Percentiles rank a stretch among this genome's conserved stretches.
These are phyloP conservation scores for Dryadomyces sulphureus DNA, from an alignment of 2,329 filamentous ascomycete genomes.

Conservation along the genomic window DNA sequence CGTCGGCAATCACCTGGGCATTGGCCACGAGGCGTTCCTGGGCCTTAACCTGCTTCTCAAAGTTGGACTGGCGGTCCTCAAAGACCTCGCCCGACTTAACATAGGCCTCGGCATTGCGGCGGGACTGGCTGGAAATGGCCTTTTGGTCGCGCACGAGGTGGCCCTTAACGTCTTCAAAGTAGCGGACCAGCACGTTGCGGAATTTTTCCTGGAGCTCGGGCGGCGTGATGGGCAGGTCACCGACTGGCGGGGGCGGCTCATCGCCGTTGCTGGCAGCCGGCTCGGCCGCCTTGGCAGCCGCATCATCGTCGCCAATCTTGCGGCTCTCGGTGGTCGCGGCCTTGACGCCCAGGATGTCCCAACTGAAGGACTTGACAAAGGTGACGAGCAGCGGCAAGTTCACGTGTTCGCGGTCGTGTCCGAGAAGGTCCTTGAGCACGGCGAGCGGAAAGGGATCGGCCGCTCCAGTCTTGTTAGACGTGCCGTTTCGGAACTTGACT, in stretches of 20 bases:
- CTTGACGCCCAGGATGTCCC: conserved; percentile 82
- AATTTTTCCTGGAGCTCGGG: conserved; percentile 75
- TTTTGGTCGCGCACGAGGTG: conserved; percentile 89
- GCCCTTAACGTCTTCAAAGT: conserved; percentile 83
- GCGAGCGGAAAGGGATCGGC: conserved; percentile 91
- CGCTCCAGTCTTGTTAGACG: conserved; percentile 46
- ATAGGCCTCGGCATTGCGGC: conserved; percentile 93
- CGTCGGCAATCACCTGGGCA: conserved; percentile 81
- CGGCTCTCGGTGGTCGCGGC: conserved; percentile 58
- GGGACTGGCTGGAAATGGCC: conserved; percentile 69
- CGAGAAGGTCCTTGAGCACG: conserved; percentile 91
- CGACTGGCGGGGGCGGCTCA: background rate
- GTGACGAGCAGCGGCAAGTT: conserved; percentile 86
- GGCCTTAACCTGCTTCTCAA: conserved; percentile 82
- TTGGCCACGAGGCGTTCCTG: conserved; percentile 85
- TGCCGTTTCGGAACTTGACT: conserved; percentile 37
- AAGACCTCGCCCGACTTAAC: conserved; percentile 98
- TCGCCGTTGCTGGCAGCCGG: conserved; percentile 23
- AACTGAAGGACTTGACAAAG: conserved; percentile 91
- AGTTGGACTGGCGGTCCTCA: conserved; percentile 89
- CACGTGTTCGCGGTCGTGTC: conserved; percentile 80
- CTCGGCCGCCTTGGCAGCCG: conserved; percentile 24
- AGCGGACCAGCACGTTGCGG: conserved; percentile 68
- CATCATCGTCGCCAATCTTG: conserved; percentile 71
- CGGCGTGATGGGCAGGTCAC: conserved; percentile 49